Evolutionary conservation across 2,329 filamentous ascomycete species (phyloP), one percentile per base, ranked within the genome.

Genomic region (Cercospora zeae-maydis): DNA sequence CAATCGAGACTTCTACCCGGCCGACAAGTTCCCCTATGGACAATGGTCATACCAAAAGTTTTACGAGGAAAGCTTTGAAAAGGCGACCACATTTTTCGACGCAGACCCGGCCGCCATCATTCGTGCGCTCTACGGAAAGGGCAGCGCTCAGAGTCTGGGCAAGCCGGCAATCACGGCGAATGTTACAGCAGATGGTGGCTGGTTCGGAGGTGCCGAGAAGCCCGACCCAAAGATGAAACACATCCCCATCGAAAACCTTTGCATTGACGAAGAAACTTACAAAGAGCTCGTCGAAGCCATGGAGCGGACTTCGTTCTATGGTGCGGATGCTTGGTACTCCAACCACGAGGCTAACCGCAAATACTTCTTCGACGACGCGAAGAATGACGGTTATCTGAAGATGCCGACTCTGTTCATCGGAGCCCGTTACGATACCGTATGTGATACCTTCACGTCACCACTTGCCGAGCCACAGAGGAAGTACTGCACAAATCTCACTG

Each of bases 1-100:
- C 6, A 77, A 82, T 66, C 76, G 80, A 9, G 75, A 79, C 0
- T 56, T 81, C 9, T 83, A 83, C 64, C 81, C 81, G 0, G 73
- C 70, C 14, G 76, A 78, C 31, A 57, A 81, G 64, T 81, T 75
- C 51, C 74, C 76, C 1, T 73, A 69, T 39, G 76, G 75, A 4
- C 76, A 76, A 59, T 77, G 72, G 69, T 68, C 72, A 3, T 78
- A 78, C 65, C 69, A 73, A 64, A 63, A 61, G 13, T 75, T 71
- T 65, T 76, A 77, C 61, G 69, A 74, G 39, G 63, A 66, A 19
- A 52, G 63, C 8, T 74, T 74, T 30, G 72, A 66, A 6, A 68
- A 68, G 30, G 66, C 66, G 1, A 64, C 62, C 1, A 31, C 37
- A 7, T 68, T 61, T 57, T 69, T 69, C 51, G 68, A 70, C 16